phyloP scores from a whole-genome alignment of 2,329 filamentous ascomycete species.

The Fusarium lyarnte region DNA sequence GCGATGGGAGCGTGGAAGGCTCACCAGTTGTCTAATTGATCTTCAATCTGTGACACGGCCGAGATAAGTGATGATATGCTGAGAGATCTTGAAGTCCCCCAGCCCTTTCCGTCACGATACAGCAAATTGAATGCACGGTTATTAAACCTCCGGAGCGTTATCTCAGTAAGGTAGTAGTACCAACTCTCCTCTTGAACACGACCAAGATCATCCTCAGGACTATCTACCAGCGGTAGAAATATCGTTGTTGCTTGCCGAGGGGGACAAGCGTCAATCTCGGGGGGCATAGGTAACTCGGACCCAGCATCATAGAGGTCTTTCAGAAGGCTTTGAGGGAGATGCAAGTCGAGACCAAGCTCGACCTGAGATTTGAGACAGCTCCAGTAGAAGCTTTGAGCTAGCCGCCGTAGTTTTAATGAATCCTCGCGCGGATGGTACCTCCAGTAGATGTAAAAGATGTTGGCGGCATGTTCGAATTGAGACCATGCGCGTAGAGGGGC shows the following conservation, averaged over 20 bases:
- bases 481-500: neutral
- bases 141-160: neutral
- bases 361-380: neutral
- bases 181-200: neutral
- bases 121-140: neutral
- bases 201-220: rapidly evolving
- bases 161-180: neutral
- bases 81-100: neutral
- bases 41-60: neutral
- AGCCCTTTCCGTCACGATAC: neutral
- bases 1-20: neutral
- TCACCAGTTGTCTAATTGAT: neutral
- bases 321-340: neutral
- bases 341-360: neutral
- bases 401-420: neutral
- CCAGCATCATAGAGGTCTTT: neutral
- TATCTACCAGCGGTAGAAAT: neutral
- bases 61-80: neutral
- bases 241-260: neutral
- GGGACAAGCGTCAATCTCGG: neutral
- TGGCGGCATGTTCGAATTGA: neutral
- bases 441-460: neutral
- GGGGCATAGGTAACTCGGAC: neutral
- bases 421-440: neutral
- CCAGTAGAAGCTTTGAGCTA: neutral